A percentile compares a stretch with the other conserved stretches of the same genome.
These are phyloP conservation scores for Diatrype stigma DNA, from an alignment of 2,329 filamentous ascomycete genomes.

Conservation along the genomic window DNA sequence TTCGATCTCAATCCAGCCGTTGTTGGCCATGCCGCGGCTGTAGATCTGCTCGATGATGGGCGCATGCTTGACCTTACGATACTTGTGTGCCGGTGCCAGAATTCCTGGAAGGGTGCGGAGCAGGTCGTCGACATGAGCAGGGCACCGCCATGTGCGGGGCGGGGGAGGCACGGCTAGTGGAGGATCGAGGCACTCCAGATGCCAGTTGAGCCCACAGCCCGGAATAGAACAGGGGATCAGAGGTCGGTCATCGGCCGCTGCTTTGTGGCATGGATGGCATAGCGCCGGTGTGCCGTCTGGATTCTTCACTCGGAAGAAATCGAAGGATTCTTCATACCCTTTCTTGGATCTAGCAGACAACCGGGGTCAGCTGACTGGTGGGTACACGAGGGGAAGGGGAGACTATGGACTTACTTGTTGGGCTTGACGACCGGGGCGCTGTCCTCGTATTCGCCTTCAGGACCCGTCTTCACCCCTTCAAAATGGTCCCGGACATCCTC, in stretches of 20 bases:
- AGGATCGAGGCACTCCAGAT: conserved; percentile 86
- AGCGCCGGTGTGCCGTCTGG: conserved; percentile 70
- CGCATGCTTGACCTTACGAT: conserved; percentile 56
- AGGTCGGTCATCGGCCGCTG: conserved; percentile 58
- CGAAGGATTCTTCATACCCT: conserved; percentile 58
- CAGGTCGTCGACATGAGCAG: conserved; percentile 77
- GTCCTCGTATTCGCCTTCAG: conserved; percentile 79
- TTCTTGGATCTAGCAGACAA: conserved; percentile 39
- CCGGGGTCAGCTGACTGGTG: conserved; percentile 24
- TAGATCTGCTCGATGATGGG: conserved; percentile 48
- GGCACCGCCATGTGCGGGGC: conserved; percentile 80
- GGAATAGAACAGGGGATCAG: conserved; percentile 74
- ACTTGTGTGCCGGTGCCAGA: conserved; percentile 57
- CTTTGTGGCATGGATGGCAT: conserved; percentile 70
- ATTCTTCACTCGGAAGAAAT: conserved; percentile 66
- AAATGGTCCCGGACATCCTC: conserved; percentile 69
- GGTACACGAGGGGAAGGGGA: neutral
- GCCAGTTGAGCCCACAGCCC: conserved; percentile 77
- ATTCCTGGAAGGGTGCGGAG: conserved; percentile 54
- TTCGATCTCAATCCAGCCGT: conserved; percentile 68
- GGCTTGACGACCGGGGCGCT: conserved; percentile 39
- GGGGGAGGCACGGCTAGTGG: conserved; percentile 76
- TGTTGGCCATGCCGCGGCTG: conserved; percentile 64
- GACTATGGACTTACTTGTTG: conserved; percentile 54
- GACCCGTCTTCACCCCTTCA: conserved; percentile 70